Evolutionary conservation across 805 yeast genomes (phyloP).

Genomic region (Candida montana): DNA sequence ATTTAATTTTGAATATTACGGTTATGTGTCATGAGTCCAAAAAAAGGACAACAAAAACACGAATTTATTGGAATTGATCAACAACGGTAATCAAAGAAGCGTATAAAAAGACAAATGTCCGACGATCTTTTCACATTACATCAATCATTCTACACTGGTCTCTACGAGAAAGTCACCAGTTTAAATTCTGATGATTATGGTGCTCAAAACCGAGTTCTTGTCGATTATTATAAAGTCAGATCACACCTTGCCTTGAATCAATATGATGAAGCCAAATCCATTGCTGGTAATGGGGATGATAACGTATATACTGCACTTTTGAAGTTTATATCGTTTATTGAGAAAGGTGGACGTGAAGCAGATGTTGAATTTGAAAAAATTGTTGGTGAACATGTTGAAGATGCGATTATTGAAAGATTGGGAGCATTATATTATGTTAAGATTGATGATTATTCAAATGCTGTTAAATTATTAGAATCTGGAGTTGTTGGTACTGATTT

Average conservation of each 20-base stretch:
- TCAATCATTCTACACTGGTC: constrained; percentile 59
- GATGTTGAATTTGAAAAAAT: constrained; percentile 17
- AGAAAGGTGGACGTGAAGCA: constrained; percentile 15
- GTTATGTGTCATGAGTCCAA: no score
- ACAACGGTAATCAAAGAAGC: no score
- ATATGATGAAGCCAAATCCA: background rate
- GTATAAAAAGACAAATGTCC: background rate
- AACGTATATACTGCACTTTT: constrained; percentile 20
- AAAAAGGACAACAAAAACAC: no score
- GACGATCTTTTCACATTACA: constrained; percentile 39
- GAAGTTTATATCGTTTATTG: constrained; percentile 24
- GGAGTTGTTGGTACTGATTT: constrained; percentile 39
- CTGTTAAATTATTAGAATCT: constrained; percentile 32
- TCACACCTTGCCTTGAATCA: constrained; percentile 26
- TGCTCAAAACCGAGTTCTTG: constrained; percentile 26
- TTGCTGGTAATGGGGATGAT: background rate
- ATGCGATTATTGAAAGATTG: constrained; percentile 26
- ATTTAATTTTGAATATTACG: no score
- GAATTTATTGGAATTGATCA: no score
- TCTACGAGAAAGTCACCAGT: constrained; percentile 40
- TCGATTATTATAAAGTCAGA: constrained; percentile 30
- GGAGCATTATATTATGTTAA: constrained; percentile 38
- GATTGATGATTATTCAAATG: constrained; percentile 37
- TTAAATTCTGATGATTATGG: constrained; percentile 35
- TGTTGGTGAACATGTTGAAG: constrained; percentile 18